A percentile compares a stretch with the other conserved stretches of the same genome.
These are phyloP conservation scores for Zalaria obscura DNA, from an alignment of 2,329 filamentous ascomycete genomes.

Conservation along the genomic window DNA sequence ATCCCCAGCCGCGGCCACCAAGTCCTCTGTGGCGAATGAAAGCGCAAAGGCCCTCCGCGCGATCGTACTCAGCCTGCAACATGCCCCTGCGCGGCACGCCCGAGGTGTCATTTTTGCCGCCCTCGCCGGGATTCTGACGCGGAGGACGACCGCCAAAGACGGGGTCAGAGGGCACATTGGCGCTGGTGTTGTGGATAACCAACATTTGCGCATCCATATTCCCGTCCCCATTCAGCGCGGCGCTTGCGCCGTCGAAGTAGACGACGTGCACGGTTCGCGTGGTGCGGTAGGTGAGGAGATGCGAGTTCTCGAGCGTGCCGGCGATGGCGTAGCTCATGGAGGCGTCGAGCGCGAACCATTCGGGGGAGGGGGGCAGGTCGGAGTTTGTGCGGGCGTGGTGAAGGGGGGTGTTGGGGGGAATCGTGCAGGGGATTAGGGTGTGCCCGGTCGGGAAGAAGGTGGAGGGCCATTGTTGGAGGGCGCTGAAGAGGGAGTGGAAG, in stretches of 20 bases:
- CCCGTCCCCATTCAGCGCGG: slow-evolving; percentile 32
- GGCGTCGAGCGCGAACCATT: slow-evolving; percentile 39
- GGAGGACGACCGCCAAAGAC: slow-evolving; percentile 3
- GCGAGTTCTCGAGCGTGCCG: slow-evolving; percentile 27
- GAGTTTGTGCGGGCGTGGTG: slow-evolving; percentile 34
- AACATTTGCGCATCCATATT: slow-evolving; percentile 36
- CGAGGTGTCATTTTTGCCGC: slow-evolving; percentile 8
- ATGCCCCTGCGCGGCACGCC: slow-evolving; percentile 12
- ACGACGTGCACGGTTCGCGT: slow-evolving; percentile 27
- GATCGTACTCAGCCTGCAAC: slow-evolving; percentile 32
- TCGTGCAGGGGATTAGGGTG: slow-evolving; percentile 30
- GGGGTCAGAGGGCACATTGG: slow-evolving; percentile 21
- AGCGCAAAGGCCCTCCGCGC: slow-evolving; percentile 32
- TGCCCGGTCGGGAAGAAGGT: slow-evolving; percentile 38
- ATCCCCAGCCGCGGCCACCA: slow-evolving; percentile 32
- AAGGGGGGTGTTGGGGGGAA: slow-evolving; percentile 32
- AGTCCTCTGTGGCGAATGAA: slow-evolving; percentile 28
- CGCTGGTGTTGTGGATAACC: slow-evolving; percentile 28
- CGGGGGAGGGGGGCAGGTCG: slow-evolving; percentile 30
- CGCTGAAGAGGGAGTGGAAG: slow-evolving; percentile 31
- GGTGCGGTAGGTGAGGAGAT: slow-evolving; percentile 36
- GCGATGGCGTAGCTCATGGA: slow-evolving; percentile 42
- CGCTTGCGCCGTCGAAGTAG: slow-evolving; percentile 39
- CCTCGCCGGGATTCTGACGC: slow-evolving; percentile 10
- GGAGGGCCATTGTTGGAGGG: slow-evolving; percentile 37